A percentile compares a stretch with the other conserved stretches of the same genome.
phyloP scores from a whole-genome alignment of 805 yeast species.

The Cyberlindnera maritima region DNA sequence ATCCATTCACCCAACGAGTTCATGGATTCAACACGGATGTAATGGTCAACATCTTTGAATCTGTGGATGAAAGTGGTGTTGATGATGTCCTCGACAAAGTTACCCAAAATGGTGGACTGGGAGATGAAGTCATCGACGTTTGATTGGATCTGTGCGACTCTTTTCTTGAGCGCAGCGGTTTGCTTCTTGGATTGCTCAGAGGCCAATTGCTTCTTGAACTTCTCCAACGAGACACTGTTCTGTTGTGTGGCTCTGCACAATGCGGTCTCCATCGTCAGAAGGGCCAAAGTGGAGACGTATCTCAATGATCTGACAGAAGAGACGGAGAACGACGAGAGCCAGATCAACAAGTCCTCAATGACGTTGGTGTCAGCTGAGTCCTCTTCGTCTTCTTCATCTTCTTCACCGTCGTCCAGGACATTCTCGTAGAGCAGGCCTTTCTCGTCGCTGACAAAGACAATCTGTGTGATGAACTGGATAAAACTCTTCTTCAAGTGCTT shows the following conservation, averaged over 20 bases:
- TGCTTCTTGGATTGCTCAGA: slow-evolving; percentile 33
- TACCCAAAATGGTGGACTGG: slow-evolving; percentile 53
- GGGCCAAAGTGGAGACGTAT: slow-evolving; percentile 57
- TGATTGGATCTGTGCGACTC: slow-evolving; percentile 44
- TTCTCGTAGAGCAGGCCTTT: slow-evolving; percentile 53
- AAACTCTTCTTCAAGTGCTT: slow-evolving; percentile 53
- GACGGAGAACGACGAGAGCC: slow-evolving; percentile 75
- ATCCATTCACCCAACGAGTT: slow-evolving; percentile 67
- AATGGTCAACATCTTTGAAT: slow-evolving; percentile 74
- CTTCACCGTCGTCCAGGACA: slow-evolving; percentile 23
- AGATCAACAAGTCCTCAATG: slow-evolving; percentile 57
- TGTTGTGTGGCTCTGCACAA: slow-evolving; percentile 48
- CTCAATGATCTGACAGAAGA: slow-evolving; percentile 71
- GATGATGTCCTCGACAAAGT: slow-evolving; percentile 61
- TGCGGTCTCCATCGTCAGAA: slow-evolving; percentile 58
- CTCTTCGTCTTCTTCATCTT: slow-evolving; percentile 33
- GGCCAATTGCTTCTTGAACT: slow-evolving; percentile 35
- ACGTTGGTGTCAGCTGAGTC: slow-evolving; percentile 37
- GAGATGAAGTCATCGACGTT: slow-evolving; percentile 40
- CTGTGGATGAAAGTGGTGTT: slow-evolving; percentile 70
- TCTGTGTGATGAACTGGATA: slow-evolving; percentile 49
- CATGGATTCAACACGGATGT: slow-evolving; percentile 70
- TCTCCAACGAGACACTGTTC: slow-evolving; percentile 35
- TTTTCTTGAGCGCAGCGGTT: slow-evolving; percentile 37
- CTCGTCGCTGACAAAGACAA: slow-evolving; percentile 56